Percentiles rank a stretch among this genome's conserved stretches.
These are phyloP conservation scores for Phalaenopsis hybrid DNA, from an alignment of 116 monocot species.

Conservation along the genomic window DNA sequence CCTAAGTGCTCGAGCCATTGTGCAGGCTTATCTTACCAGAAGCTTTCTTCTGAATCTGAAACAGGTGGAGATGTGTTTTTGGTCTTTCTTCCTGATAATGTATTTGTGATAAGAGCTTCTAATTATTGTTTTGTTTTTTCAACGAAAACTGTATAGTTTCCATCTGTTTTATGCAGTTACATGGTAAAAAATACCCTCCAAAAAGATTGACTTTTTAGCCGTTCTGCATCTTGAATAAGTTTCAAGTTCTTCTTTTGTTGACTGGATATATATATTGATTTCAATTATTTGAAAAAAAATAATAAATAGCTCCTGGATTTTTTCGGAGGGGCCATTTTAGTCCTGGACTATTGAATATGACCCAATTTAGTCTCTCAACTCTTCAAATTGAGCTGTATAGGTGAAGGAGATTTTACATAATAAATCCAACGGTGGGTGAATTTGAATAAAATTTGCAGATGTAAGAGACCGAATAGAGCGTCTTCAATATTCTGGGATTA, in stretches of 20 bases:
- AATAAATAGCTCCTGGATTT: no score
- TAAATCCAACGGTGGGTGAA: no score
- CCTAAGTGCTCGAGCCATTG: conserved; percentile 71
- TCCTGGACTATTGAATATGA: no score
- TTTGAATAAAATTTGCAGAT: no score
- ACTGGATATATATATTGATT: background rate
- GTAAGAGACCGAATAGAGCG: no score
- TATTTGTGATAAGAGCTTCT: background rate
- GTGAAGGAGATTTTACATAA: no score
- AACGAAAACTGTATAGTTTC: background rate
- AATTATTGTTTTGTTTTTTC: background rate
- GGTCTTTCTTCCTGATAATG: background rate
- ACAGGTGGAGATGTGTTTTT: conserved; percentile 36
- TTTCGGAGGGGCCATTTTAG: no score
- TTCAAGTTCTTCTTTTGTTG: background rate
- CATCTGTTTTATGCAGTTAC: background rate
- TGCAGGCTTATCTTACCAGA: conserved; percentile 73
- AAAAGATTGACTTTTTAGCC: background rate
- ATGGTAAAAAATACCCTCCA: background rate
- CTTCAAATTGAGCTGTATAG: no score
- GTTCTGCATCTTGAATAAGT: background rate
- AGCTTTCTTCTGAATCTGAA: conserved; percentile 70
- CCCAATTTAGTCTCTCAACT: no score
- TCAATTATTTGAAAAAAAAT: background rate
- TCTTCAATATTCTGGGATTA: no score